phyloP scores from a whole-genome alignment of 371 early-diverging fungal genomes.

The Rhizopus delemar region DNA sequence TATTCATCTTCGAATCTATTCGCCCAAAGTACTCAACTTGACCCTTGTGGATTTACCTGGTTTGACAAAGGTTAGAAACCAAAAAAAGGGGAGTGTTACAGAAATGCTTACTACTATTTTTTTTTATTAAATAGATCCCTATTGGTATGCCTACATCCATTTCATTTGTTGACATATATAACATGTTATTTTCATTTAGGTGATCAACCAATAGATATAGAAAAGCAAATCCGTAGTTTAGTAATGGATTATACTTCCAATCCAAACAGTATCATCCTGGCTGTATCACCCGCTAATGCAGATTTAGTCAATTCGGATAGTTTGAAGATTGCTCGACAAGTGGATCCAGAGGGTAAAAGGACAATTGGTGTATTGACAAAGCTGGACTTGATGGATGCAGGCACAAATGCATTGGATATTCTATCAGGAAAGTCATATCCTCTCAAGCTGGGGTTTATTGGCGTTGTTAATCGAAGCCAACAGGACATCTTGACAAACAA shows the following conservation, averaged over 20 bases:
- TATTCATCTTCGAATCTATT: slow-evolving; percentile 87
- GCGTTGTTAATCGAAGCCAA: slow-evolving; percentile 89
- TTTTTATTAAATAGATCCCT: slow-evolving; percentile 33
- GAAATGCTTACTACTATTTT: not conserved
- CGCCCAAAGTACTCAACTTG: slow-evolving; percentile 84
- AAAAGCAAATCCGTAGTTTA: slow-evolving; percentile 82
- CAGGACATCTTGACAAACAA: slow-evolving; percentile 84
- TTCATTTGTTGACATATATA: slow-evolving; percentile 6
- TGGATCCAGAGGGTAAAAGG: slow-evolving; percentile 85
- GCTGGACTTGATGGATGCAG: slow-evolving; percentile 94
- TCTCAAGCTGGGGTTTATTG: slow-evolving; percentile 88
- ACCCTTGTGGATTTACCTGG: slow-evolving; percentile 96
- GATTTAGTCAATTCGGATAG: slow-evolving; percentile 95
- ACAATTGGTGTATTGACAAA: slow-evolving; percentile 95
- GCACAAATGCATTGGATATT: slow-evolving; percentile 88
- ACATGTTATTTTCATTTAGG: slow-evolving; percentile 42
- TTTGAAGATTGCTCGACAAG: slow-evolving; percentile 88
- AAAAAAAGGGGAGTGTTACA: not conserved
- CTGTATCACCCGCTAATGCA: slow-evolving; percentile 91
- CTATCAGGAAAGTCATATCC: slow-evolving; percentile 82
- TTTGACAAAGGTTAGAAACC: slow-evolving; percentile 73
- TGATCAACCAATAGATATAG: slow-evolving; percentile 89
- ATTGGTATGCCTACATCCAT: slow-evolving; percentile 30
- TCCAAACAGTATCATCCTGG: slow-evolving; percentile 90
- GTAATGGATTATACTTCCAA: slow-evolving; percentile 85